Conservation (phyloP, 768 basidiomycete species). For the Mycena floridula region DNA sequence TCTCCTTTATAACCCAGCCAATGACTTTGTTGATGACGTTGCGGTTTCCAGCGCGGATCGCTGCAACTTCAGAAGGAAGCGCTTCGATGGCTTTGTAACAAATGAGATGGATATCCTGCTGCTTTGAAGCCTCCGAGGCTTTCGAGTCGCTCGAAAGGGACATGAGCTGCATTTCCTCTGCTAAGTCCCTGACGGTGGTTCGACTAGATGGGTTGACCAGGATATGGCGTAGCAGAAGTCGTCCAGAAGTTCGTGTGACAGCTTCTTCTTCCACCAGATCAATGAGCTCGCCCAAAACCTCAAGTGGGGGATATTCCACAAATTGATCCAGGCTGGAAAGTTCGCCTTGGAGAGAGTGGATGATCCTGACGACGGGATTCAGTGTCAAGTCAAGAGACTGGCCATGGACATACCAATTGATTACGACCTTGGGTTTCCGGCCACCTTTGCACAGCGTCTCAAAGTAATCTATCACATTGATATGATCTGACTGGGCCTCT, state of each 20-base stretch:
- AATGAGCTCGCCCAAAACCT: conserved; percentile 71
- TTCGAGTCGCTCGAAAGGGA: neutral
- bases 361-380: conserved; percentile 55
- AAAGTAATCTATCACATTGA: conserved; percentile 72
- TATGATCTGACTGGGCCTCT: conserved; percentile 17
- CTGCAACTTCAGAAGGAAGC: conserved; percentile 62
- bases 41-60: conserved; percentile 60
- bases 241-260: conserved; percentile 84
- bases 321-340: conserved; percentile 51
- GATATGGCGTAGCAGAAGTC: conserved; percentile 67
- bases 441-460: conserved; percentile 53
- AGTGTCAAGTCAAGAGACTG: conserved; percentile 7
- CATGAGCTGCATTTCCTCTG: conserved; percentile 21
- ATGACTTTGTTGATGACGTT: conserved; percentile 79
- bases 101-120: conserved; percentile 39
- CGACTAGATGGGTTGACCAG: conserved; percentile 38
- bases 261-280: conserved; percentile 60
- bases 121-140: conserved; percentile 12
- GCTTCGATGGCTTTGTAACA: conserved; percentile 60
- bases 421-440: conserved; percentile 62
- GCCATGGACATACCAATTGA: conserved; percentile 67
- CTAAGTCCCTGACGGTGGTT: conserved; percentile 35
- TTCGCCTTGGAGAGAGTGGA: conserved; percentile 81
- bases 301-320: conserved; percentile 48
- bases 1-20: conserved; percentile 81